Evolutionary conservation across 495 filamentous ascomycete genomes (phyloP), one percentile per base, ranked within the genome.

Genomic region (Neurospora sp.): DNA sequence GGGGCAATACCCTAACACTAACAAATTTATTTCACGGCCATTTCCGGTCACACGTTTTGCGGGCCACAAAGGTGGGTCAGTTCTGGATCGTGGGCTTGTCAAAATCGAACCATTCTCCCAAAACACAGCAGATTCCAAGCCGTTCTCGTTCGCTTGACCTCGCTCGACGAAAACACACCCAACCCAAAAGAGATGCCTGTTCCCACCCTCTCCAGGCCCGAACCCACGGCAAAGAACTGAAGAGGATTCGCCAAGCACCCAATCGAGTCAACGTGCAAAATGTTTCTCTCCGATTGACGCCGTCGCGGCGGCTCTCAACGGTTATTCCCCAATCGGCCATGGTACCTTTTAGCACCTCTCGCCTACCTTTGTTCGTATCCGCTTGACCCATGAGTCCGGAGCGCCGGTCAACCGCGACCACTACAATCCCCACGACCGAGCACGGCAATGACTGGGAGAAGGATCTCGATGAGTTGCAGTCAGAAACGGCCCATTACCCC

Each of bases 1-100:
- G 16, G 0, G 4, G 14, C 38, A 39, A 2, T 16, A 80, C 78
- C 18, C 71, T 8, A 1, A 27, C 12, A 23, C 74, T 80, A 80
- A 75, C 78, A 80, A 80, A 72, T 74, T 74, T 48, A 10, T 7
- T 16, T 2, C 9, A 37, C 78, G 78, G 79, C 20, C 39, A 46
- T 37, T 46, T 72, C 79, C 77, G 78, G 72, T 78, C 78, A 75
- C 74, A 71, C 76, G 76, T 78, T 78, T 77, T 73, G 73, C 48
- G 69, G 72, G 72, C 31, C 40, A 20, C n/a, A n/a, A 69, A 69
- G 73, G 41, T 39, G 38, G 66, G 62, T 59, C 18, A 46, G 71
- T 37, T 76, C 78, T 73, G 71, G 74, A 70, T 48, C 31, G 54
- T 54, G 20, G 46, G 46, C 20, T 54, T 12, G 9, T 54, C 46